A percentile compares a stretch with the other conserved stretches of the same genome.
phyloP scores from a whole-genome alignment of 495 filamentous ascomycete genomes.

The Annulohypoxylon stygium region DNA sequence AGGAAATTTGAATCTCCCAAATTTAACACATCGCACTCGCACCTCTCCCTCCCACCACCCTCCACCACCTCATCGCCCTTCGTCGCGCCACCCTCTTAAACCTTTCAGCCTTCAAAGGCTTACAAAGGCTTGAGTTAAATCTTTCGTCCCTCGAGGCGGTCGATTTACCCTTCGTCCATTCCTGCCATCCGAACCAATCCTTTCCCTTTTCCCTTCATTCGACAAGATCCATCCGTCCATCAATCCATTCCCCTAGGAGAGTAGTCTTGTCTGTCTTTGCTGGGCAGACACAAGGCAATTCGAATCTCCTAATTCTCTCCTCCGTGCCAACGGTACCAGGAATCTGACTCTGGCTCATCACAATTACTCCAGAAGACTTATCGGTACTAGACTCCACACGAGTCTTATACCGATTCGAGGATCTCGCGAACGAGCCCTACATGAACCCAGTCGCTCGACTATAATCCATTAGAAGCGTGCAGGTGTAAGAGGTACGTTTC shows the following conservation, averaged over 20 bases:
- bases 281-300: slow-evolving; percentile 46
- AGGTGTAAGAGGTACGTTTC: slow-evolving; percentile 53
- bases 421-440: slow-evolving; percentile 48
- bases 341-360: slow-evolving; percentile 53
- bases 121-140: background rate
- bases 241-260: slow-evolving; percentile 45
- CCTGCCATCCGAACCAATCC: slow-evolving; percentile 57
- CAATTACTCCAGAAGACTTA: slow-evolving; percentile 49
- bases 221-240: slow-evolving; percentile 42
- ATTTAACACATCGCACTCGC: slow-evolving; percentile 39
- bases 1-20: slow-evolving; percentile 47
- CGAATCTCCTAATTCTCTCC: slow-evolving; percentile 38
- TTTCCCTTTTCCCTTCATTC: slow-evolving; percentile 47
- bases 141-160: slow-evolving; percentile 54
- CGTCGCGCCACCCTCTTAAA: slow-evolving; percentile 10
- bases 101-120: background rate
- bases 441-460: slow-evolving; percentile 52
- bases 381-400: slow-evolving; percentile 50
- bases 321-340: slow-evolving; percentile 51
- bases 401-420: slow-evolving; percentile 54
- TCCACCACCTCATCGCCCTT: slow-evolving; percentile 21
- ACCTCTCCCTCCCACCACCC: slow-evolving; percentile 36
- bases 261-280: slow-evolving; percentile 50
- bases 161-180: slow-evolving; percentile 60
- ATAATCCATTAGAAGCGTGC: slow-evolving; percentile 52